phyloP scores from a whole-genome alignment of 805 yeast genomes.

The Lipomyces yamadae region DNA sequence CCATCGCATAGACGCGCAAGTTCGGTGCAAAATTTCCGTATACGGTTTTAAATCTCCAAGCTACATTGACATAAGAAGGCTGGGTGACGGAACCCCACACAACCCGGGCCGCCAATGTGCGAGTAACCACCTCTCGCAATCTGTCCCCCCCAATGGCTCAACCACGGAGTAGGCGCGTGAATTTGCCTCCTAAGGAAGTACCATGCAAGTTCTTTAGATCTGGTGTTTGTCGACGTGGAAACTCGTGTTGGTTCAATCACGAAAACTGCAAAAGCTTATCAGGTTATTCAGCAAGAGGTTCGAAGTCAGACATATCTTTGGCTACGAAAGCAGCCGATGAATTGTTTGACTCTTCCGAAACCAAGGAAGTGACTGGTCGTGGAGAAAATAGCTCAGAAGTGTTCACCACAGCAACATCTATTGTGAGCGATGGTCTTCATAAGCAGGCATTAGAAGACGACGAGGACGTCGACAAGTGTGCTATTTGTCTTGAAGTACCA shows the following conservation, averaged over 20 bases:
- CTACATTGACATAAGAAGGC: background rate
- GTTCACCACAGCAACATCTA: background rate
- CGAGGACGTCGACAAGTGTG: conserved; percentile 15
- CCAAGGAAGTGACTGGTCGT: background rate
- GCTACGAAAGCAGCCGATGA: background rate
- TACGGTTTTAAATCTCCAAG: background rate
- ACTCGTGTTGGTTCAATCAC: conserved; percentile 33
- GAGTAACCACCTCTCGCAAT: background rate
- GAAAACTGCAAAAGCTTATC: background rate
- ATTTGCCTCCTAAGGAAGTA: conserved; percentile 27
- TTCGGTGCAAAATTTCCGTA: too few species aligned
- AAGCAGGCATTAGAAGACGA: conserved; percentile 1
- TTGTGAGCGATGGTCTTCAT: background rate
- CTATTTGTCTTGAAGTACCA: conserved; percentile 29
- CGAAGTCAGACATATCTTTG: background rate
- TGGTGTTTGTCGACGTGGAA: conserved; percentile 29
- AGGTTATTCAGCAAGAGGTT: background rate
- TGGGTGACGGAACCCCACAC: background rate
- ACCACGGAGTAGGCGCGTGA: background rate
- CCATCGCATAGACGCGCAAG: too few species aligned
- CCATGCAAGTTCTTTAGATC: conserved; percentile 34
- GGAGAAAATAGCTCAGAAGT: background rate
- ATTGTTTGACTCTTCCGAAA: background rate
- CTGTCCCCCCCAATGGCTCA: background rate
- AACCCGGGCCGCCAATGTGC: background rate